Base-by-base conservation (phyloP, 1,284 basidiomycete genomes). In the Ceratobasidium sp. region DNA sequence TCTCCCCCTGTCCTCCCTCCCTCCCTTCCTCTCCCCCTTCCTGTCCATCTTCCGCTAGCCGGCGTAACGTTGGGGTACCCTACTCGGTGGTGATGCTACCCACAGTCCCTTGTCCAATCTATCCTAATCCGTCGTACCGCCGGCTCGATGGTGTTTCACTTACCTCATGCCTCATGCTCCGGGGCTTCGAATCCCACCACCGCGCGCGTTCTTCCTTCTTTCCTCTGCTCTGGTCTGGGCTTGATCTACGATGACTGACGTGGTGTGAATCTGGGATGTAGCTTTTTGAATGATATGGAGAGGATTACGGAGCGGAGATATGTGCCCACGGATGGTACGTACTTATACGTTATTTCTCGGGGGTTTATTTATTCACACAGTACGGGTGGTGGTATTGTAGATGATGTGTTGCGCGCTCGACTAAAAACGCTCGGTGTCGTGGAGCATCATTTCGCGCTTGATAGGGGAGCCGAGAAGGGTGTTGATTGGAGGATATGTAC, bases 281-380 rank as follows among this genome's bases (percentile, higher is more conserved):
- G 93, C 82, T 94, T 92, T 82, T 84, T 94, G 73, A 87, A 94
- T 79, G 91, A 93, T 79, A 91, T 94, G 75, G 84, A 87, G 17
- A 89, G 93, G 77, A 93, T 94, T 78, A 92, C 93, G 27, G 89
- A 90, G 14, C 89, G 89, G 81, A 90, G 89, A 81, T 94, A 93
- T 81, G 90, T 93, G 76, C 93, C 93, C 27, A 92, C 90, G 1
- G 89, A 93, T 80, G 88, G 92, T 93, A 75, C 66, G 89, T 22
- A 17, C 33, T 60, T 24, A 17, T 11, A 22, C 27, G 15, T 22
- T 63, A 27, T 29, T 44, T 8, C 2, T 22, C 51, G 14, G 5
- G 27, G 24, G 36, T 63, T 22, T 51, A 29, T 53, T 50, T n/a
- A n/a, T n/a, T n/a, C n/a, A n/a, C n/a, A n/a, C n/a, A n/a, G 53